Evolutionary conservation across 164 flowering plant genomes (phyloP).

Genomic region (Cinnamomum micranthum): DNA sequence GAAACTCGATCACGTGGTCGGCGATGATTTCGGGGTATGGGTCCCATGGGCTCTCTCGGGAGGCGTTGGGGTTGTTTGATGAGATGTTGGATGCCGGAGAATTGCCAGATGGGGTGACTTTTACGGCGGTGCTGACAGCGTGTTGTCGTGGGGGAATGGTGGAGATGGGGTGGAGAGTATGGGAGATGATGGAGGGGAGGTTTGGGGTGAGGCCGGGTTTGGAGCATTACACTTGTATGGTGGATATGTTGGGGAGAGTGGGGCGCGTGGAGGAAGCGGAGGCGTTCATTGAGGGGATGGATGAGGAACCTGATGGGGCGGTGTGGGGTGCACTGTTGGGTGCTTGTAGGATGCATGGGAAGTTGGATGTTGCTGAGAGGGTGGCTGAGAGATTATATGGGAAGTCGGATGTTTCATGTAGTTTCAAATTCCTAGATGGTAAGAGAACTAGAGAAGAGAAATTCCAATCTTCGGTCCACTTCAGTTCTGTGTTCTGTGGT

Average conservation of each 20-base stretch:
- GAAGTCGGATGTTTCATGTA: neutral
- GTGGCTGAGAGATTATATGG: slow-evolving; percentile 1
- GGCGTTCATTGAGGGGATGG: slow-evolving; percentile 11
- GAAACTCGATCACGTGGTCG: slow-evolving; percentile 11
- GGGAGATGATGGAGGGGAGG: slow-evolving; percentile 12
- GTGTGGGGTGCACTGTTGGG: slow-evolving; percentile 13
- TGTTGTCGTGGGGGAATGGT: slow-evolving; percentile 12
- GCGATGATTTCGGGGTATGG: slow-evolving; percentile 12
- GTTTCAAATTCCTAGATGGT: too few species aligned
- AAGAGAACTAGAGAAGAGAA: too few species aligned
- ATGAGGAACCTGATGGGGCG: slow-evolving; percentile 9
- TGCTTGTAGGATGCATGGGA: slow-evolving; percentile 9
- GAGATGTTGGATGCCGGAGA: slow-evolving; percentile 11
- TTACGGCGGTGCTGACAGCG: slow-evolving; percentile 14
- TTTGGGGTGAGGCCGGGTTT: slow-evolving; percentile 8
- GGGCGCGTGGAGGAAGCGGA: slow-evolving; percentile 14
- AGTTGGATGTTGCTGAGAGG: slow-evolving; percentile 10
- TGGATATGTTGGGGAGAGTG: slow-evolving; percentile 14
- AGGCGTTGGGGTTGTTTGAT: slow-evolving; percentile 13
- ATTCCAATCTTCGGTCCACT: too few species aligned
- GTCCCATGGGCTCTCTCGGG: slow-evolving; percentile 5
- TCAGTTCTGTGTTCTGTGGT: too few species aligned
- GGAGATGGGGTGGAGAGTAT: slow-evolving; percentile 9
- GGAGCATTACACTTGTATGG: slow-evolving; percentile 21
- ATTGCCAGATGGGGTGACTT: slow-evolving; percentile 8